Evolutionary conservation across 805 yeast genomes (phyloP), one percentile per base, ranked within the genome.

Genomic region (Pichia deserticola): DNA sequence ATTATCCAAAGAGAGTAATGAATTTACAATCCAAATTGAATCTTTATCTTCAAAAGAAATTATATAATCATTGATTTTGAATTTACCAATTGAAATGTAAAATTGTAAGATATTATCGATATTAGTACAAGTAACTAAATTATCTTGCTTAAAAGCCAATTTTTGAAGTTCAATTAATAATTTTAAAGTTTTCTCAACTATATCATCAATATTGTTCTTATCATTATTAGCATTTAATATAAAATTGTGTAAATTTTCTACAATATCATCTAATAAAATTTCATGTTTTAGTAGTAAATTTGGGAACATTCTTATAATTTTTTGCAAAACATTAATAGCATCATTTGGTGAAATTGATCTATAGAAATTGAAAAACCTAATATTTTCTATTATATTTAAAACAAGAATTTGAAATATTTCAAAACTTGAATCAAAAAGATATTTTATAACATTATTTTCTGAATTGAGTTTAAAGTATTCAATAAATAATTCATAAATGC

Each of bases 191-290:
- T 38, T 32, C 34, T 12, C 6, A 12, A 13, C 15, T 7, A 32
- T 5, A 3, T 30, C 28, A 7, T 34, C 33, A 12, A 37, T 20
- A 12, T 5, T 15, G 30, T 28, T 36, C 15, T 8, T 13, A 7
- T 28, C 36, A 41, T 51, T 36, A 27, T 13, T 13, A 7, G 29
- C 36, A 41, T 51, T 51, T 4, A 44, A 15, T 30, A 51, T 44
- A 25, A 6, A 7, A 44, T 51, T 51, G 34, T 51, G 49, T 9
- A 41, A 3, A 34, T 12, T 40, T 20, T 42, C 25, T 3, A 38
- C 13, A 4, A 35, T 4, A 29, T 36, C 33, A 10, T 49, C 52
- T 8, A 45, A 13, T 12, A 27, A 6, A 32, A 20, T 2, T 20
- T 20, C 20, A 20, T 20, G 20, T 20, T 20, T 20, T 20, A 20